phyloP scores from a whole-genome alignment of 345 rosid genomes.

The Adansonia digitata region DNA sequence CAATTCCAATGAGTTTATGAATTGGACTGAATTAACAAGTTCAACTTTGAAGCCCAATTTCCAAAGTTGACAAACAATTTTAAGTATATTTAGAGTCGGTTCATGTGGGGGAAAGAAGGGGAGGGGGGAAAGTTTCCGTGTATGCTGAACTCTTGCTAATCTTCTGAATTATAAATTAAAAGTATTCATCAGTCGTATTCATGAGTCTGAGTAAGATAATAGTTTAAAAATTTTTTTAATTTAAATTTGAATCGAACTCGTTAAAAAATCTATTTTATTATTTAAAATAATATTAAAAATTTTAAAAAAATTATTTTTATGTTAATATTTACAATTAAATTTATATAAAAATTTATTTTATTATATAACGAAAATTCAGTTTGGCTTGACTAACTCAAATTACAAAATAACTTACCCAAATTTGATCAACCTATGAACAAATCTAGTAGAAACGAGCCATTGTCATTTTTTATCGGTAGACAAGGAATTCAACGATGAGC shows the following conservation, averaged over 20 bases:
- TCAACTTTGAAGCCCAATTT: not conserved
- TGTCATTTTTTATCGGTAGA: not conserved
- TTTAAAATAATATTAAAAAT: too few species aligned
- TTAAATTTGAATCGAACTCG: too few species aligned
- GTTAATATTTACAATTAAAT: too few species aligned
- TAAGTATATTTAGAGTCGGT: not conserved
- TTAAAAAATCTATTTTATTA: too few species aligned
- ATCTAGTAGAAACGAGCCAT: not conserved
- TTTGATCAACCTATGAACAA: not conserved
- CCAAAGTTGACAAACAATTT: not conserved
- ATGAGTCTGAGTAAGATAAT: too few species aligned
- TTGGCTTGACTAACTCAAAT: too few species aligned
- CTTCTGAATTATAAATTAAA: not conserved
- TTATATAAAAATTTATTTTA: too few species aligned
- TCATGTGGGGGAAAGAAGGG: not conserved
- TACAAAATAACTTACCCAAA: not conserved
- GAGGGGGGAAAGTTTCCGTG: accelerated
- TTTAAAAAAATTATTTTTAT: too few species aligned
- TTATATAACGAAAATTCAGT: too few species aligned
- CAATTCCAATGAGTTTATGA: not conserved
- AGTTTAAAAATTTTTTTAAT: too few species aligned
- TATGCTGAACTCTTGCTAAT: not conserved
- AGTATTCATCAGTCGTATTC: too few species aligned
- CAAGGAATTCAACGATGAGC: not conserved
- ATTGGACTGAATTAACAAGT: not conserved